phyloP scores from a whole-genome alignment of 176 grass and related monocot species.

The Triticum aestivum region DNA sequence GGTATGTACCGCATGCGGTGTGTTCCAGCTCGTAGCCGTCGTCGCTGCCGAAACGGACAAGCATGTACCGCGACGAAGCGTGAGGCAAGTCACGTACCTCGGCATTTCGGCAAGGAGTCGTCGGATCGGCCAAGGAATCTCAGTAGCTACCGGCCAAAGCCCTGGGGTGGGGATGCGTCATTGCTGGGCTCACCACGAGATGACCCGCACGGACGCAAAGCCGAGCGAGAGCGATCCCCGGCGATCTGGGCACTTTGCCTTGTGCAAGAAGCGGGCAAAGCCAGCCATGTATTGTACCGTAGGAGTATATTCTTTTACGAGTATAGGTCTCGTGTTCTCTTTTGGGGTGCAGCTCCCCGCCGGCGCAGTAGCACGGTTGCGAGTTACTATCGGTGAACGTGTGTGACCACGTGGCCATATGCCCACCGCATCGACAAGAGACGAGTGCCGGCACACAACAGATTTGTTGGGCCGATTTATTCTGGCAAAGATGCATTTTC shows the following conservation, averaged over 20 bases:
- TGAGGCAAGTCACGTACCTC: background rate
- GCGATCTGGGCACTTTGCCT: background rate
- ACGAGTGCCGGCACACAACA: too few species aligned
- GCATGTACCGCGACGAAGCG: background rate
- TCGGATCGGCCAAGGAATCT: background rate
- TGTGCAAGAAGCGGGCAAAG: background rate
- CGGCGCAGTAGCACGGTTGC: too few species aligned
- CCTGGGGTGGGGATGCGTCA: conserved; percentile 21
- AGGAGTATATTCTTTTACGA: too few species aligned
- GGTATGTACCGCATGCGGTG: background rate
- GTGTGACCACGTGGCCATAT: too few species aligned
- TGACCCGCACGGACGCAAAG: background rate
- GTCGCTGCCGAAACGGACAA: background rate
- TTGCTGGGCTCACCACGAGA: conserved; percentile 40
- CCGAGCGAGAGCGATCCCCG: background rate
- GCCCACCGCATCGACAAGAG: too few species aligned
- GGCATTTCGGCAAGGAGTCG: background rate
- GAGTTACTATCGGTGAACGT: too few species aligned
- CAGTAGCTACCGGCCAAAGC: background rate
- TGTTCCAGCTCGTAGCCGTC: background rate
- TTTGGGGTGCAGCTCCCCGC: too few species aligned
- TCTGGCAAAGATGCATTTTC: background rate
- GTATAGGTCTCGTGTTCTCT: too few species aligned
- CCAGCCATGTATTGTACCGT: too few species aligned
- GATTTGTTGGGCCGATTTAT: too few species aligned